These are phyloP conservation scores for Taphrina flavorubra DNA, from an alignment of 1,139 yeast species.

Conservation along the genomic window DNA sequence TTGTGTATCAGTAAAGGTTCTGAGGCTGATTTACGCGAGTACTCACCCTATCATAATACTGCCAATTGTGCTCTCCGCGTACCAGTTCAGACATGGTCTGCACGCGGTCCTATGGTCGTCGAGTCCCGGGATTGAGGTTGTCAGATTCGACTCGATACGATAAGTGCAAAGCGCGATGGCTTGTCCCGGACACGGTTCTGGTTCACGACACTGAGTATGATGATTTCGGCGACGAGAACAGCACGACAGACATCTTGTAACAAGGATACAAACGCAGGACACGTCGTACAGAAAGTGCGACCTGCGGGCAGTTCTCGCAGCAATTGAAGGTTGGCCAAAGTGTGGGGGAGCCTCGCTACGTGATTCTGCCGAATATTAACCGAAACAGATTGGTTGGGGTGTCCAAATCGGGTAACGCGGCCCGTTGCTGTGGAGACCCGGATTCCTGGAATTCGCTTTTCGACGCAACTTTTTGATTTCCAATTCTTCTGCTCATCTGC, in stretches of 20 bases:
- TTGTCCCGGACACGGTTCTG: too few species aligned
- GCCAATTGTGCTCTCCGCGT: constrained; percentile 28
- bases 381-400: not conserved
- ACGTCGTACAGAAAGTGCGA: not conserved
- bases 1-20: not conserved
- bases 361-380: not conserved
- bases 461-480: too few species aligned
- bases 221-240: not conserved
- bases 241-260: not conserved
- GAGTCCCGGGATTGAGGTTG: too few species aligned
- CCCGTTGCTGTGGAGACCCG: constrained; percentile 4
- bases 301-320: not conserved
- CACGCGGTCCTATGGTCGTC: not conserved
- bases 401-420: not conserved
- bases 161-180: too few species aligned
- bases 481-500: too few species aligned
- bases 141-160: too few species aligned
- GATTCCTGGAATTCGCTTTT: not conserved
- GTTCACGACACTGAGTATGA: too few species aligned
- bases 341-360: constrained; percentile 4
- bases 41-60: constrained; percentile 17
- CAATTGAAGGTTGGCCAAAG: not conserved
- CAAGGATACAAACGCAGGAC: not conserved
- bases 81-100: constrained; percentile 27
- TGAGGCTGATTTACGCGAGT: not conserved